Evolutionary conservation across 345 rosid species (phyloP), one percentile per base, ranked within the genome.

Genomic region (Eucalyptus viminalis): DNA sequence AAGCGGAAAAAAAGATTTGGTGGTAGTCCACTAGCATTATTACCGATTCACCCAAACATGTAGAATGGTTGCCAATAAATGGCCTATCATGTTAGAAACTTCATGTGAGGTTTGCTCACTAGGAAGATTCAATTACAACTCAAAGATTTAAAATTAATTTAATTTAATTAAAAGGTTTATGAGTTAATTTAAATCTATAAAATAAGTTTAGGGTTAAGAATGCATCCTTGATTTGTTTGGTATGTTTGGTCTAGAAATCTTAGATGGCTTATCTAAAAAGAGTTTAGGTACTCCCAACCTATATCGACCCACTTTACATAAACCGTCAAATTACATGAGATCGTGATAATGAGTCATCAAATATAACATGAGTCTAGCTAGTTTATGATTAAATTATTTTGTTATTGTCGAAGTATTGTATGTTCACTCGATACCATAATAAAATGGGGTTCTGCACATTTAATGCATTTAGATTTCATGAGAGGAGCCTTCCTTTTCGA

Each of bases 101-200:
- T 65, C 17, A n/a, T 14, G 19, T 2, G 1, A 0, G 37, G 5
- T 15, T n/a, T n/a, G 1, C 40, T 53, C 5, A 0, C 2, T 2
- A 29, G 6, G 19, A n/a, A 4, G 37, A 14, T 9, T 65, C 4
- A 16, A 65, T 65, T 65, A 9, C 76, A 65, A 65, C 17, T n/a
- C 37, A 65, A n/a, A 65, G 6, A n/a, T 65, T 62, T 62, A 65
- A 2, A 3, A 14, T 65, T 65, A n/a, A 14, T 8, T n/a, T 65
- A 3, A 29, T n/a, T 65, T 14, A 29, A n/a, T 65, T 65, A 65
- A 29, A 62, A 62, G 0, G 0, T 14, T 62, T 62, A 62, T 62
- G 37, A n/a, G 4, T n/a, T 11, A n/a, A 65, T 65, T n/a, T 65
- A n/a, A 65, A 65, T 65, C 11, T 6, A 4, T 29, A n/a, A n/a